Evolutionary conservation across 2,329 filamentous ascomycete species (phyloP), one percentile per base, ranked within the genome.

Genomic region (Sporothrix euskadiensis): DNA sequence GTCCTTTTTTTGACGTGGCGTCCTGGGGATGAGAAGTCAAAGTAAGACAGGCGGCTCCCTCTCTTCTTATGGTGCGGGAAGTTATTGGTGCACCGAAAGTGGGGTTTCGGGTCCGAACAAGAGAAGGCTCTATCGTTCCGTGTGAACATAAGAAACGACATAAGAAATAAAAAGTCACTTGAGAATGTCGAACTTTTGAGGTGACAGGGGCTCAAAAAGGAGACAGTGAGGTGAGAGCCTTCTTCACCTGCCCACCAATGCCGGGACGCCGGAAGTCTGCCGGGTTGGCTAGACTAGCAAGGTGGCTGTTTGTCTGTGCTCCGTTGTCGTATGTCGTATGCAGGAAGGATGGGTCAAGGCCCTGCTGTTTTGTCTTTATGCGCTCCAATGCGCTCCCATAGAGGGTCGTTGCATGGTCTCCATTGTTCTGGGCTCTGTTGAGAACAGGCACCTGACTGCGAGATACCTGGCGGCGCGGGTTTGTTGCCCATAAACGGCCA

Each of bases 241-340:
- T 41, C 22, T 32, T 44, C 41, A 14, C 44, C 14, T 19, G 12
- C 44, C 44, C 39, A 66, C 65, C 65, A 52, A 69, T 69, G 44
- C 44, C 65, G 65, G 44, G 22, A 26, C 44, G 44, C 26, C 65
- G 65, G 65, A 69, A 69, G 44, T 8, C 44, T n/a, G 65, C 65
- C 65, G 63, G 63, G 32, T 32, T 66, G 44, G 26, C 44, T 69
- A 26, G 10, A 47, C 26, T 30, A 68, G 44, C 32, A 2, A n/a
- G 7, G 3, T 68, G 44, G 44, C 16, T 35, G 35, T 49, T 16
- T 39, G 41, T 49, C 44, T n/a, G 41, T 54, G 65, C 44, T 35
- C 30, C 44, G 26, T 66, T 69, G 44, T 69, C 65, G 65, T 52
- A 69, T 69, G 65, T 69, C 65, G 44, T 22, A 52, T 69, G 65